Evolutionary conservation across 257 asterid species (phyloP), one percentile per base, ranked within the genome.

Genomic region (Nicotiana attenuata): DNA sequence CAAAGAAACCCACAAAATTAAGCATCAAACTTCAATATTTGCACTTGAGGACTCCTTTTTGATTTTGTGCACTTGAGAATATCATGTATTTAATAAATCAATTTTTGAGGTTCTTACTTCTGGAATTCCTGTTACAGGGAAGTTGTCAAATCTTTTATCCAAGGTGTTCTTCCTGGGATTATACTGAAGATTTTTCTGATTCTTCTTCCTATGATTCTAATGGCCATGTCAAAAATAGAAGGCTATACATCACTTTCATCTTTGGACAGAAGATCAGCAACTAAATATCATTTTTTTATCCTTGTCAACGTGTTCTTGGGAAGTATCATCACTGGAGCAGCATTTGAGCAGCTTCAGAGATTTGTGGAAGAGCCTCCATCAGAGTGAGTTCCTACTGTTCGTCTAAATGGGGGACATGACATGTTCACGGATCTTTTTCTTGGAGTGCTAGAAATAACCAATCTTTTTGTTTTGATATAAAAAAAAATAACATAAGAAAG

Each of bases 161-260:
- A 83, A 38, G 85, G 85, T 20, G 80, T 82, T 76, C 85, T 82
- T 76, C 82, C 85, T 24, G 85, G 85, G 65, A 76, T 82, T 61
- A 73, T 35, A 55, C 26, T 82, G 77, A 82, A 82, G 85, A 76
- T 82, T 1, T 82, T 82, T 78, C 78, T 82, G 75, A n/a, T 77
- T 63, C 19, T 82, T 33, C 69, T 82, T 76, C 85, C 85, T 20
- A 50, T 63, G 71, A 64, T 82, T 82, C 82, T 82, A 28, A 82
- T 82, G 85, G 38, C 78, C 53, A 82, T 82, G 85, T 82, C 85
- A 19, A 82, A 82, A 83, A 78, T 83, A 78, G 85, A 83, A 83
- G 85, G 85, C 64, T 53, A 64, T 56, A 38, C 82, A 66, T 78
- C 85, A 33, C 75, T 83, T 38, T 83, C 85, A 19, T 78, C 85